Evolutionary conservation across 768 basidiomycete species (phyloP), one percentile per base, ranked within the genome.

Genomic region (Boletus reticulatus): DNA sequence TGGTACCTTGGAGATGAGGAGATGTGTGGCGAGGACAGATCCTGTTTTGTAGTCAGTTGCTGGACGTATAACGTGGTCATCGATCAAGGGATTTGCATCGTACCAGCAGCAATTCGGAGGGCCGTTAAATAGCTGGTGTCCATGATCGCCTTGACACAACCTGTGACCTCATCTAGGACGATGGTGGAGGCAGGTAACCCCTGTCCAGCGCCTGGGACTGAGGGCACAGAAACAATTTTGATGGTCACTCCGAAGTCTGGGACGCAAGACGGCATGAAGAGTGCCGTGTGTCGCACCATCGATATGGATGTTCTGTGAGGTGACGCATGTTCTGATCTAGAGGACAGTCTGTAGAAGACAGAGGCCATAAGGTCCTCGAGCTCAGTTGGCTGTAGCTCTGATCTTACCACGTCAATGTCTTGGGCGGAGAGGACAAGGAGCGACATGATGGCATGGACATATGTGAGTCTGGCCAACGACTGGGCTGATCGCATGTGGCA

Each of bases 221-320:
- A 74, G 0, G 93, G 93, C 2, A 93, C 78, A 29, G 84, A 87
- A 4, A 92, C 93, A n/a, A 92, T 80, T 71, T 97, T 95, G 56
- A 92, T 76, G 4, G 87, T 74, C 1, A 87, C 87, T 2, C 84
- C 84, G n/a, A 65, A 37, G 27, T 59, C 55, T 20, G 72, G 67
- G 11, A 87, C 75, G 27, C 87, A 80, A 8, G 89, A 83, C 3
- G 94, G 92, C 94, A 96, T 96, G 71, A 93, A 89, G 3, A 97
- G 75, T 0, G 80, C 76, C 1, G 78, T 85, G 60, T 92, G 84
- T 42, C 78, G 75, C 9, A 68, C 62, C 48, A 79, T 83, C 0
- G 75, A 73, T 12, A 94, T 67, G 0, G 76, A 71, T 0, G 79
- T 81, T 47, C 93, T 79, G 51, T 82, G 86, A 4, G 92, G 92